Evolutionary conservation across 257 asterid species (phyloP).

Genomic region (Echites panduratus): DNA sequence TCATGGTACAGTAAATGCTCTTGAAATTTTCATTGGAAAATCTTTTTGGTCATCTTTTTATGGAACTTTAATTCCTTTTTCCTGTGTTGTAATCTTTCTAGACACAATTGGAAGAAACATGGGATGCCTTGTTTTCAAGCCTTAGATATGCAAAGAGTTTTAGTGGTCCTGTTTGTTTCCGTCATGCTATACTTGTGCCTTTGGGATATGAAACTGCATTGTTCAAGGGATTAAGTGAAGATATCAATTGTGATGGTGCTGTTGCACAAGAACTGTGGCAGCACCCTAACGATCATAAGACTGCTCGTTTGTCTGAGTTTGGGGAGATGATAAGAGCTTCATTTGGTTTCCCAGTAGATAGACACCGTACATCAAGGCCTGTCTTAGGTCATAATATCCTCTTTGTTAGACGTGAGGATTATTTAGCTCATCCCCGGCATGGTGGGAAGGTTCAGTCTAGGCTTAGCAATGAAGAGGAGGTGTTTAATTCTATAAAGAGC

Average conservation of each 20-base stretch:
- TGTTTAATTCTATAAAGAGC: conserved; percentile 48
- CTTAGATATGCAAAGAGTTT: conserved; percentile 77
- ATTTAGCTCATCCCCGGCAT: conserved; percentile 92
- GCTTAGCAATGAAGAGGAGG: conserved; percentile 80
- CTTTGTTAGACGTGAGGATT: conserved; percentile 90
- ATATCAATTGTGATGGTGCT: conserved; percentile 61
- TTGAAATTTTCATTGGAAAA: neutral
- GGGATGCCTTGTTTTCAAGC: conserved; percentile 83
- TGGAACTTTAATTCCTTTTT: neutral
- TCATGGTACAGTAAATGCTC: neutral
- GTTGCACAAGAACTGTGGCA: conserved; percentile 62
- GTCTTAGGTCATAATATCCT: conserved; percentile 55
- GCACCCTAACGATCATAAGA: conserved; percentile 52
- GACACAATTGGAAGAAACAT: conserved; percentile 90
- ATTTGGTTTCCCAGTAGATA: conserved; percentile 62
- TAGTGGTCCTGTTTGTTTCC: conserved; percentile 66
- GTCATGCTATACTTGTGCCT: conserved; percentile 81
- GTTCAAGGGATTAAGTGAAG: conserved; percentile 68
- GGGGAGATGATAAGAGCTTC: conserved; percentile 95
- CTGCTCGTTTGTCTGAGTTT: conserved; percentile 85
- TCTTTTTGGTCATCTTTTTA: neutral
- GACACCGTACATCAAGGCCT: conserved; percentile 31
- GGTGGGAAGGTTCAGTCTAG: conserved; percentile 81
- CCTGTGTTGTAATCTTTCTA: conserved; percentile 21
- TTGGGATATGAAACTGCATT: conserved; percentile 90